Evolutionary conservation across 2,329 filamentous ascomycete species (phyloP), one percentile per base, ranked within the genome.

Genomic region (Cladophialophora bantiana): DNA sequence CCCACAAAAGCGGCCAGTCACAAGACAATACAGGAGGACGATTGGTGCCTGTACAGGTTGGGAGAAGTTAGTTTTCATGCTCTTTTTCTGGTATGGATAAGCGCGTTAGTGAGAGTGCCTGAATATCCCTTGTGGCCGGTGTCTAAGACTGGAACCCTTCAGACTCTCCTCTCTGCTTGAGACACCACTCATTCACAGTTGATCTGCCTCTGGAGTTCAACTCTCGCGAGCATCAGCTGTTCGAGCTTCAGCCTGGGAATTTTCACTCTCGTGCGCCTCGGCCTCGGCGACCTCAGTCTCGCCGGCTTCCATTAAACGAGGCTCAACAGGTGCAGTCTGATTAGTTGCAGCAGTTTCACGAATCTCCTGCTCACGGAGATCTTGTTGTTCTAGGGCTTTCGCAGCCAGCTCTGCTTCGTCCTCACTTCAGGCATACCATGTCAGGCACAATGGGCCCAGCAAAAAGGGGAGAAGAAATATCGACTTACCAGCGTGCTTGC

Each of bases 401-500:
- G 40, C 36, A n/a, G 61, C 66, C 15, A 52, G 32, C 32, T 65
- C 62, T 26, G 64, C 64, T 62, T 70, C 65, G 60, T 64, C 60
- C 64, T 64, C 52, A 38, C 66, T 70, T 70, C 61, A 68, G 52
- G 65, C 59, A 68, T 58, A 61, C 65, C 65, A 70, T 67, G 68
- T 68, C 66, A 71, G 65, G 71, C 62, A 65, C 67, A 65, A 57
- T 59, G 54, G 64, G 64, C 56, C 53, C 31, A 48, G 60, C 64
- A 50, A 38, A 52, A 61, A 70, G 57, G 60, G 62, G 40, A 68
- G 55, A 34, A 42, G 64, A 61, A 68, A 68, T 34, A 36, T 32
- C 56, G 55, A 78, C 90, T 85, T 83, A 94, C 91, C 89, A 92
- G 81, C 87, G 56, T 26, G 64, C 83, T 59, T 83, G 83, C 75